Evolutionary conservation across 2,329 filamentous ascomycete genomes (phyloP).

Genomic region (Ceratocystis huliohia): DNA sequence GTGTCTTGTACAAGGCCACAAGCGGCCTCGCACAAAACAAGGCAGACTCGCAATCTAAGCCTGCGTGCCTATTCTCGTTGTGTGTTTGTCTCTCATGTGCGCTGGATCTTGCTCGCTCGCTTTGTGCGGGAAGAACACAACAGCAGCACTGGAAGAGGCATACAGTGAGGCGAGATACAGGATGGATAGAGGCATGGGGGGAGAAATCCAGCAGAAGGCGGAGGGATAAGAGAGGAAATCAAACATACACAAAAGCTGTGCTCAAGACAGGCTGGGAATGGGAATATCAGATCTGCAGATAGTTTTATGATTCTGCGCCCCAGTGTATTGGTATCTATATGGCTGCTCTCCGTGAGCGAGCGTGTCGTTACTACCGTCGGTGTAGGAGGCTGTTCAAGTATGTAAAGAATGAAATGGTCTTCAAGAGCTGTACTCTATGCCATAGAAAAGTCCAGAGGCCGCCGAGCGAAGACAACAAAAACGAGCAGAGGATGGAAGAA

Average conservation of each 20-base stretch:
- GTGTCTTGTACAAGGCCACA: neutral
- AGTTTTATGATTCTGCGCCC: neutral
- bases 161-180: no score
- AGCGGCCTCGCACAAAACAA: neutral
- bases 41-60: neutral
- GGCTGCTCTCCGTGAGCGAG: neutral
- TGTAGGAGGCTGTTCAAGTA: no score
- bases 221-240: no score
- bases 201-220: no score
- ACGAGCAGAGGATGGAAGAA: neutral
- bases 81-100: neutral
- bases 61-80: neutral
- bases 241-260: no score
- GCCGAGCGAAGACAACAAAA: neutral
- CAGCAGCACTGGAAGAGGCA: neutral
- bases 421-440: neutral
- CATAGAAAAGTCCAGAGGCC: neutral
- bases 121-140: neutral
- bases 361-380: no score
- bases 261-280: neutral
- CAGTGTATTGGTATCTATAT: neutral
- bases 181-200: no score
- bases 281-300: neutral
- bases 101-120: neutral
- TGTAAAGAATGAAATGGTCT: neutral